These are phyloP conservation scores for Tuber umbilicatum DNA, from an alignment of 495 filamentous ascomycete genomes.

Conservation along the genomic window DNA sequence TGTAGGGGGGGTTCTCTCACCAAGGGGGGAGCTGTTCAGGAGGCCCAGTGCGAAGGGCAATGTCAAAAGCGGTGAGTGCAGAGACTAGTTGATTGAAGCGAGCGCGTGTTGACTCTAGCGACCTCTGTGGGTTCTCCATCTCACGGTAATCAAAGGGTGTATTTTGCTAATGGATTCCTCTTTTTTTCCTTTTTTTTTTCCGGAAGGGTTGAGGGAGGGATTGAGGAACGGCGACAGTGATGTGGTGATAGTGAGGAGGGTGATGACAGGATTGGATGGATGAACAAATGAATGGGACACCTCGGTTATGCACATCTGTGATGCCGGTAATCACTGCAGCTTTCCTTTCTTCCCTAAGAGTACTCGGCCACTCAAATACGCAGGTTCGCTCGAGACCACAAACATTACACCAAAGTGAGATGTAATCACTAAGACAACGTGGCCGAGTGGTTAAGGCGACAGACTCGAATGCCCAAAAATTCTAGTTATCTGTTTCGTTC, in stretches of 20 bases:
- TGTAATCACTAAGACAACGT: slow-evolving; percentile 10
- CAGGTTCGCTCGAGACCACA: not conserved
- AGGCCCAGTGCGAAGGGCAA: slow-evolving; percentile 47
- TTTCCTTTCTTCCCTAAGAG: not conserved
- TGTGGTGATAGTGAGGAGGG: not conserved
- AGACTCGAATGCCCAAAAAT: slow-evolving; percentile 20
- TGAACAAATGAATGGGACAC: not conserved
- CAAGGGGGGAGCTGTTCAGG: slow-evolving; percentile 55
- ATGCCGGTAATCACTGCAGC: not conserved
- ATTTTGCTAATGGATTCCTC: not conserved
- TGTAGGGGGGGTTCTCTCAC: slow-evolving; percentile 44
- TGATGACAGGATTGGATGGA: not conserved
- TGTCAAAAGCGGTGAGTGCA: slow-evolving; percentile 52
- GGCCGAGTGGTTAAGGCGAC: slow-evolving; percentile 36
- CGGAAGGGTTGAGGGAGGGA: not conserved
- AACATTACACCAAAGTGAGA: not conserved
- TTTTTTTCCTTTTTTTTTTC: no score
- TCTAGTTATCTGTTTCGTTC: slow-evolving; percentile 29
- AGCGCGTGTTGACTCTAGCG: slow-evolving; percentile 58
- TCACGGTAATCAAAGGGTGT: not conserved
- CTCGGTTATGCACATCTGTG: not conserved
- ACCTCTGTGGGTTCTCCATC: slow-evolving; percentile 45
- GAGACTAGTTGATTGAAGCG: slow-evolving; percentile 55
- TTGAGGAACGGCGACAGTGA: not conserved
- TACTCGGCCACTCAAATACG: not conserved